A percentile compares a stretch with the other conserved stretches of the same genome.
Evolutionary conservation across 1,284 basidiomycete species (phyloP).

Genomic region (Papiliotrema flavescens): DNA sequence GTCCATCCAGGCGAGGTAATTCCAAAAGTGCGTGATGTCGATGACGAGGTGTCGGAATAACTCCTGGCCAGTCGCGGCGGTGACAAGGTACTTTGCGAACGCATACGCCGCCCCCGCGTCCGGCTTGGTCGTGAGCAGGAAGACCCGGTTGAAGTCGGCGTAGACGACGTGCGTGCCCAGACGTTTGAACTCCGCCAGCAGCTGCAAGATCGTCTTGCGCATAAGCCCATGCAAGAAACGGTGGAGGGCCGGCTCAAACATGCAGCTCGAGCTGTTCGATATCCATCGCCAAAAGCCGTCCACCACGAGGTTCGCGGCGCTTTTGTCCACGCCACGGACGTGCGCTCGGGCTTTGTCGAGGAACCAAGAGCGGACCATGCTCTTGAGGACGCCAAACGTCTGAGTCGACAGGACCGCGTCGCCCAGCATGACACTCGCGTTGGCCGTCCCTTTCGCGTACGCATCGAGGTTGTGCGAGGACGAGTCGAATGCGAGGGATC

Average conservation of each 20-base stretch:
- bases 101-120: conserved; percentile 87
- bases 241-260: conserved; percentile 93
- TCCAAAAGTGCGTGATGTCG: conserved; percentile 85
- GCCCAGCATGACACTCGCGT: conserved; percentile 77
- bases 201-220: conserved; percentile 96
- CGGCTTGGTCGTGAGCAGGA: conserved; percentile 92
- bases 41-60: conserved; percentile 92
- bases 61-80: conserved; percentile 90
- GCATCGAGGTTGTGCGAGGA: conserved; percentile 88
- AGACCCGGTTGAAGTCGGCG: conserved; percentile 87
- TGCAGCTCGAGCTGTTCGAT: conserved; percentile 72
- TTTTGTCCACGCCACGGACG: conserved; percentile 35
- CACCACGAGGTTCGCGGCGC: conserved; percentile 53
- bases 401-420: conserved; percentile 89
- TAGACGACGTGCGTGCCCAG: conserved; percentile 91
- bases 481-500: conserved; percentile 88
- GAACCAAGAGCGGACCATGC: conserved; percentile 88
- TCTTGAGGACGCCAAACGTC: conserved; percentile 79
- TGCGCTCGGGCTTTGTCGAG: conserved; percentile 70
- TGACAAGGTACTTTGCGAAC: conserved; percentile 90
- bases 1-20: conserved; percentile 95
- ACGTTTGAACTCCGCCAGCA: conserved; percentile 94
- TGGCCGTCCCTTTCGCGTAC: conserved; percentile 69
- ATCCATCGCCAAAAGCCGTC: conserved; percentile 99
- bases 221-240: conserved; percentile 93